A percentile compares a stretch with the other conserved stretches of the same genome.
Evolutionary conservation across 202 grass and related monocot species (phyloP).

Genomic region (Musa balbisiana): DNA sequence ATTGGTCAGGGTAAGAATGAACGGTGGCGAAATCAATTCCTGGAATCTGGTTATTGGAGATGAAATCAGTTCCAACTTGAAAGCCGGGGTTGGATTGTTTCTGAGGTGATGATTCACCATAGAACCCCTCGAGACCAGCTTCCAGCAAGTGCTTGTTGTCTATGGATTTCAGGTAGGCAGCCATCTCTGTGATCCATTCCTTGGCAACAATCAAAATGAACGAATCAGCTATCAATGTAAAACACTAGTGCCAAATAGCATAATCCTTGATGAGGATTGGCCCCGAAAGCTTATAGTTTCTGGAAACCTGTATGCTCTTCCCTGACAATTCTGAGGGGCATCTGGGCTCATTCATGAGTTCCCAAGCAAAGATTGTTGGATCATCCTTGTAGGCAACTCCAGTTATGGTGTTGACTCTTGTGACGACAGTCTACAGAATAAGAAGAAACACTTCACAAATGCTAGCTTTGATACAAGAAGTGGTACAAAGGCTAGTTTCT

Average conservation of each 20-base stretch:
- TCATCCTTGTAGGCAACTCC: constrained; percentile 70
- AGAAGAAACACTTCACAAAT: background rate
- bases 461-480: too few species aligned
- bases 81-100: constrained; percentile 45
- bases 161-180: constrained; percentile 55
- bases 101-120: constrained; percentile 42
- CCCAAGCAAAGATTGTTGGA: constrained; percentile 59
- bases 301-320: constrained; percentile 35
- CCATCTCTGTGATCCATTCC: constrained; percentile 61
- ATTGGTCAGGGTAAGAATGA: constrained; percentile 74
- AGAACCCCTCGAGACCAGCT: constrained; percentile 78
- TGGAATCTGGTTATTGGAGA: constrained; percentile 54
- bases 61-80: constrained; percentile 72
- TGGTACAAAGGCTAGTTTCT: too few species aligned
- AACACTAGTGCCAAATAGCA: too few species aligned
- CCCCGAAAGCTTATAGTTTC: too few species aligned
- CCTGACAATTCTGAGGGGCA: constrained; percentile 64
- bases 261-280: too few species aligned
- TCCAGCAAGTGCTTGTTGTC: constrained; percentile 73
- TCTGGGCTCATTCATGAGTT: constrained; percentile 73
- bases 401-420: constrained; percentile 55
- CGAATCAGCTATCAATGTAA: too few species aligned
- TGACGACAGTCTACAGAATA: constrained; percentile 38
- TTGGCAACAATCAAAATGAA: constrained; percentile 11
- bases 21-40: constrained; percentile 66